Conservation (phyloP, 2,329 filamentous ascomycete species). For the Knoxdaviesia proteae region DNA sequence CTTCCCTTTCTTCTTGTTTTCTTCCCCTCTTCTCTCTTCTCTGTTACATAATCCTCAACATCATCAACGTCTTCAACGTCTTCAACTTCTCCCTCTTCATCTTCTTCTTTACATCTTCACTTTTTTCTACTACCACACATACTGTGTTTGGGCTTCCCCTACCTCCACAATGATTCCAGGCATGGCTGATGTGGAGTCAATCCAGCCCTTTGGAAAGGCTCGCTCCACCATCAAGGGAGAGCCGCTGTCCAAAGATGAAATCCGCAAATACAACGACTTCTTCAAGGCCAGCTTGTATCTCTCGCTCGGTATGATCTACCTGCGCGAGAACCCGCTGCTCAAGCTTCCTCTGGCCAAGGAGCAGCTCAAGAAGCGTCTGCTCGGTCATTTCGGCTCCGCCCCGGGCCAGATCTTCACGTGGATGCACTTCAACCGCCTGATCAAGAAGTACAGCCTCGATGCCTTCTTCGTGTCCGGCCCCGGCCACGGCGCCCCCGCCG, state of each 20-base stretch:
- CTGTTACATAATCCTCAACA: too few relatives aligned
- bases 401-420: slow-evolving; percentile 67
- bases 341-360: slow-evolving; percentile 45
- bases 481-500: slow-evolving; percentile 56
- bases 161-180: too few relatives aligned
- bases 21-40: too few relatives aligned
- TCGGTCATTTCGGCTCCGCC: slow-evolving; percentile 63
- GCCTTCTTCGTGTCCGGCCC: slow-evolving; percentile 56
- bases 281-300: slow-evolving; percentile 59
- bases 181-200: slow-evolving; percentile 24
- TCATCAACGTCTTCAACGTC: neutral
- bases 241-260: slow-evolving; percentile 43
- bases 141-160: too few relatives aligned
- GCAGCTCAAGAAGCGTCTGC: slow-evolving; percentile 51
- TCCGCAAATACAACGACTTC: slow-evolving; percentile 49
- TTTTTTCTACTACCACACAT: too few relatives aligned
- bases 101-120: too few relatives aligned
- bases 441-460: slow-evolving; percentile 61
- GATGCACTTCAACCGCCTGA: slow-evolving; percentile 64
- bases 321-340: slow-evolving; percentile 52
- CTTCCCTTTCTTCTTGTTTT: too few relatives aligned
- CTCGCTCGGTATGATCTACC: slow-evolving; percentile 62
- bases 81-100: too few relatives aligned
- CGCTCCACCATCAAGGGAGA: slow-evolving; percentile 40
- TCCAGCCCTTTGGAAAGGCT: slow-evolving; percentile 43